Conservation (phyloP, 176 grass and related monocot species). For the Panicum miliaceum region DNA sequence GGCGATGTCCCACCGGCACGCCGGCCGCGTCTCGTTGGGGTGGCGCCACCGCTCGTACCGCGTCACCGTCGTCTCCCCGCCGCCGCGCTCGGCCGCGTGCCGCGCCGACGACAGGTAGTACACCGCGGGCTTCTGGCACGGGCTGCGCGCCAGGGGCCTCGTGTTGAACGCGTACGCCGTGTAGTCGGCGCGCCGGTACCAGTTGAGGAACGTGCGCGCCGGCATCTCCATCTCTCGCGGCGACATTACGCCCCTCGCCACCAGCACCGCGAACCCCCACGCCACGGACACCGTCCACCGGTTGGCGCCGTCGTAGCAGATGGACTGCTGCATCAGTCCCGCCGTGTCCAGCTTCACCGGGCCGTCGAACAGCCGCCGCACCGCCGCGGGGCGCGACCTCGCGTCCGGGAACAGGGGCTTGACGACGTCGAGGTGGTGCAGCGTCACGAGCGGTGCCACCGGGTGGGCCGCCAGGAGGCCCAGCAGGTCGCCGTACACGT, state of each 20-base stretch:
- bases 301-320: slow-evolving; percentile 76
- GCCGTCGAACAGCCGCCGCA: slow-evolving; percentile 74
- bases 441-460: slow-evolving; percentile 78
- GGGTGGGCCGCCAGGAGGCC: slow-evolving; percentile 85
- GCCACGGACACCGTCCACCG: slow-evolving; percentile 90
- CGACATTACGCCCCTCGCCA: slow-evolving; percentile 78
- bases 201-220: slow-evolving; percentile 92
- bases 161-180: slow-evolving; percentile 97
- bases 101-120: slow-evolving; percentile 72
- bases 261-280: slow-evolving; percentile 87
- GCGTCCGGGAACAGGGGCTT: slow-evolving; percentile 71
- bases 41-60: slow-evolving; percentile 74
- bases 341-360: slow-evolving; percentile 76
- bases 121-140: slow-evolving; percentile 83
- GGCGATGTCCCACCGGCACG: slow-evolving; percentile 85
- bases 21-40: slow-evolving; percentile 57
- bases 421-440: slow-evolving; percentile 95
- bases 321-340: slow-evolving; percentile 90
- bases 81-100: slow-evolving; percentile 27
- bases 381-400: slow-evolving; percentile 47
- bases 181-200: slow-evolving; percentile 93
- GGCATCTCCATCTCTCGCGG: slow-evolving; percentile 99
- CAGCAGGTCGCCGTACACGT: slow-evolving; percentile 87
- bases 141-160: slow-evolving; percentile 71
- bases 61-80: slow-evolving; percentile 71